Base-by-base conservation (phyloP, 371 early-diverging fungal genomes). In the Synchytrium microbalum region DNA sequence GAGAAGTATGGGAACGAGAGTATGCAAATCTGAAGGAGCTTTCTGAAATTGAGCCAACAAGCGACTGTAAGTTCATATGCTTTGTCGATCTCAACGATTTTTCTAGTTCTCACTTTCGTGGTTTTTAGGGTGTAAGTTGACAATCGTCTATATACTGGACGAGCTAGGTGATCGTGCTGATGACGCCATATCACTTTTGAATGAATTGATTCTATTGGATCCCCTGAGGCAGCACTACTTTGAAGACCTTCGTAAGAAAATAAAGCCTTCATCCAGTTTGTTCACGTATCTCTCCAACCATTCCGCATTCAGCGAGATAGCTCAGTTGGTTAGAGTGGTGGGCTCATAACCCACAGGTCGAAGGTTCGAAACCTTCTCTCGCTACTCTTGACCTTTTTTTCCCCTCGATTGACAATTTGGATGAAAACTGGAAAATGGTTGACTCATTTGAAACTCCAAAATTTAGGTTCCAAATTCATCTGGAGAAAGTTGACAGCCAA, bases 21-120 rank as follows among this genome's bases (percentile, higher is more conserved):
- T 78, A 89, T 32, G 65, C 75, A 14, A 74, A 76, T 14, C 79
- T 94, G 19, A 75, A 84, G 30, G 95, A 94, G 66, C 75, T 96
- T 53, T 59, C 87, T 5, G 93, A 93, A 25, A 53, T 92, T 29
- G 96, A 95, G 64, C 93, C 93, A 0, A 88, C 91, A 32, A 84
- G 89, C 69, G 90, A 90, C 80, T 91, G 95, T 86, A 81, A 72
- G 79, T 66, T 19, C 19, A 51, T 60, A n/a, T n/a, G n/a, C n/a
- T n/a, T n/a, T n/a, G n/a, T n/a, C n/a, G n/a, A n/a, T 23, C 31
- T 30, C 46, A 62, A 38, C 13, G 24, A 53, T 19, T 32, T 59
- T 26, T 32, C 33, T 59, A 16, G 16, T 27, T 29, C 57, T 25
- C 30, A 27, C 57, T 25, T 5, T 56, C 27, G 32, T 64, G 54